Base-by-base conservation (phyloP, 2,329 filamentous ascomycete genomes). In the Talaromyces rugulosus region DNA sequence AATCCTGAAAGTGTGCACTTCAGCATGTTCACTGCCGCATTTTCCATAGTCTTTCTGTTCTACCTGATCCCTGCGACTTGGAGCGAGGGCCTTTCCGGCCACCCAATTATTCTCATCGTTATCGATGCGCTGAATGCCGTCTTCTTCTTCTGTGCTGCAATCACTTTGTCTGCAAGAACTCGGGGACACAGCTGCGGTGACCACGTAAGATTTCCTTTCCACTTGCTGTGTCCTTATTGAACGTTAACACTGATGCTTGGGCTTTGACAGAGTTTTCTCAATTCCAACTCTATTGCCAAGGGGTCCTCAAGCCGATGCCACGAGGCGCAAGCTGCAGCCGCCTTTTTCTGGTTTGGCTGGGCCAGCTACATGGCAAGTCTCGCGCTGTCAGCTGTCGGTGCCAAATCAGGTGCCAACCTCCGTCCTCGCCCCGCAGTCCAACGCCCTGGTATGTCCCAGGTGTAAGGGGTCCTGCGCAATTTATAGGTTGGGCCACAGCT, bases 1-100 rank as follows among this genome's bases (percentile, higher is more conserved):
- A 84, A 85, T 68, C 82, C 85, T 2, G 78, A 82, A 27, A 80
- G 85, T 58, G 78, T 89, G 76, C 83, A 84, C 72, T 84, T 81
- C 69, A 68, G 75, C 64, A 81, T 83, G 71, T 83, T 81, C 65
- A 70, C 75, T 7, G 68, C 78, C 9, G 77, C 78, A 1, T 83
- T 82, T 65, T 76, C 76, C 11, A 76, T 82, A 69, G 61, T 83
- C 23, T 73, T 81, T 4, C 72, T 83, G 6, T 70, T 83, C 68
- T 83, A 82, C 67, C 71, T 82, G 44, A 64, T 82, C 53, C 75
- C 77, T 1, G 77, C 78, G 3, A 72, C 78, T 0, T 72, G 77
- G 62, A 78, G 77, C 58, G 65, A 73, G 0, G 71, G 71, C 62
- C 75, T 79, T 67, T 70, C 74, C 14, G 65, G 76, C 33, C 75